A percentile compares a stretch with the other conserved stretches of the same genome.
These are phyloP conservation scores for Fennellomyces sp. DNA, from an alignment of 371 early-diverging fungal genomes.

Conservation along the genomic window DNA sequence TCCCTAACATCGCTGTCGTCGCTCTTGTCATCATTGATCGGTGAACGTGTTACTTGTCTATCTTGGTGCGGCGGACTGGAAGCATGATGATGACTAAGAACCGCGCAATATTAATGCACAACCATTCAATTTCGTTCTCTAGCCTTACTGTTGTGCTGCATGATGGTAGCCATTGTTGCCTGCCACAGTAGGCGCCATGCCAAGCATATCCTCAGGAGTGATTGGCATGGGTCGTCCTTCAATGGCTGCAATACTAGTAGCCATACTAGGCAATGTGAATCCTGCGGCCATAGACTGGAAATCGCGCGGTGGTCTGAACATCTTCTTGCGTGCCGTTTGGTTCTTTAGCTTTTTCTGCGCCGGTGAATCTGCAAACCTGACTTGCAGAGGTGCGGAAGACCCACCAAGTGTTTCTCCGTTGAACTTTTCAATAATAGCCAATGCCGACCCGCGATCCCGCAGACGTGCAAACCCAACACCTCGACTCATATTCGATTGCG, in stretches of 20 bases:
- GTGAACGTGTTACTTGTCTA: neutral
- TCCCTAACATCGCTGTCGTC: conserved; percentile 15
- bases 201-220: conserved; percentile 53
- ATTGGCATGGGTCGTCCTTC: conserved; percentile 36
- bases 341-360: conserved; percentile 80
- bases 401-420: conserved; percentile 65
- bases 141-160: too few relatives aligned
- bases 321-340: conserved; percentile 25
- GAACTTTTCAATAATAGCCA: conserved; percentile 68
- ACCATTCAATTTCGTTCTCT: too few relatives aligned
- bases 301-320: conserved; percentile 36
- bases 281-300: conserved; percentile 38
- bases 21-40: neutral
- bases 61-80: neutral
- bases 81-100: neutral
- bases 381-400: conserved; percentile 68
- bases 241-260: neutral
- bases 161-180: neutral
- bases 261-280: conserved; percentile 22
- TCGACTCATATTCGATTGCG: conserved; percentile 53
- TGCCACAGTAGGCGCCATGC: conserved; percentile 31
- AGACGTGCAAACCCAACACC: conserved; percentile 87
- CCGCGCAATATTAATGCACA: too few relatives aligned
- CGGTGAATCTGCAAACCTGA: conserved; percentile 81
- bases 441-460: conserved; percentile 69